Percentiles rank a stretch among this genome's conserved stretches.
Evolutionary conservation across 352 stramenopile genomes (phyloP).

Genomic region (Phytophthora sp.): DNA sequence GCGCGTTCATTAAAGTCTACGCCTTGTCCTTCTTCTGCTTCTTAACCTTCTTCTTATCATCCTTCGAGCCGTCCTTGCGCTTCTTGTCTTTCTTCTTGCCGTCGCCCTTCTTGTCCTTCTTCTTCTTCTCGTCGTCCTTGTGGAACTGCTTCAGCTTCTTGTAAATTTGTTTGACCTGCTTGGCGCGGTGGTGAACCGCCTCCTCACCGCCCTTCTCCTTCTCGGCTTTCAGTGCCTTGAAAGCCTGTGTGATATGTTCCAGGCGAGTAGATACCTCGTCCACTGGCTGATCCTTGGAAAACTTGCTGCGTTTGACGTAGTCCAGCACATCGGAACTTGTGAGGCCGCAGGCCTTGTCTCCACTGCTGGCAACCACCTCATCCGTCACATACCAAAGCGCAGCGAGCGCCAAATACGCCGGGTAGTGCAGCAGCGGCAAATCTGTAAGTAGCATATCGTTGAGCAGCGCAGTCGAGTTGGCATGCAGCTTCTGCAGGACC

Average conservation of each 20-base stretch:
- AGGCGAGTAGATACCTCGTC: slow-evolving; percentile 41
- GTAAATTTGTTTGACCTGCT: slow-evolving; percentile 84
- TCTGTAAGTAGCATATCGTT: slow-evolving; percentile 85
- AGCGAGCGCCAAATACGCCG: slow-evolving; percentile 73
- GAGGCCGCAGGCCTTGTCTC: slow-evolving; percentile 38
- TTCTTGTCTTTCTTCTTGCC: slow-evolving; percentile 80
- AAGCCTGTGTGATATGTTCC: slow-evolving; percentile 41
- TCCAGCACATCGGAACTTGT: slow-evolving; percentile 48
- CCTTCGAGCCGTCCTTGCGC: slow-evolving; percentile 68
- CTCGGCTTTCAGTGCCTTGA: slow-evolving; percentile 40
- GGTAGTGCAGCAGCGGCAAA: slow-evolving; percentile 65
- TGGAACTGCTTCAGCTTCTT: slow-evolving; percentile 90
- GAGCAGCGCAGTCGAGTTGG: slow-evolving; percentile 70
- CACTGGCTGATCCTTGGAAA: slow-evolving; percentile 59
- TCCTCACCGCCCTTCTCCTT: slow-evolving; percentile 44
- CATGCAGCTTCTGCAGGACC: slow-evolving; percentile 80
- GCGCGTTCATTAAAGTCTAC: slow-evolving; percentile 2
- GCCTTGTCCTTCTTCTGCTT: slow-evolving; percentile 60
- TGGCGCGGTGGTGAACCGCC: slow-evolving; percentile 43
- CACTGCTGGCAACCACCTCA: slow-evolving; percentile 47
- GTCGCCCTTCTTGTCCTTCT: slow-evolving; percentile 67
- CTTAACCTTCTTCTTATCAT: slow-evolving; percentile 58
- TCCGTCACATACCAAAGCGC: slow-evolving; percentile 62
- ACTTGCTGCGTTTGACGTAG: slow-evolving; percentile 78
- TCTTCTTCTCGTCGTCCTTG: slow-evolving; percentile 63